Evolutionary conservation across 805 yeast species (phyloP), one percentile per base, ranked within the genome.

Genomic region (Lachancea thermotolerans): DNA sequence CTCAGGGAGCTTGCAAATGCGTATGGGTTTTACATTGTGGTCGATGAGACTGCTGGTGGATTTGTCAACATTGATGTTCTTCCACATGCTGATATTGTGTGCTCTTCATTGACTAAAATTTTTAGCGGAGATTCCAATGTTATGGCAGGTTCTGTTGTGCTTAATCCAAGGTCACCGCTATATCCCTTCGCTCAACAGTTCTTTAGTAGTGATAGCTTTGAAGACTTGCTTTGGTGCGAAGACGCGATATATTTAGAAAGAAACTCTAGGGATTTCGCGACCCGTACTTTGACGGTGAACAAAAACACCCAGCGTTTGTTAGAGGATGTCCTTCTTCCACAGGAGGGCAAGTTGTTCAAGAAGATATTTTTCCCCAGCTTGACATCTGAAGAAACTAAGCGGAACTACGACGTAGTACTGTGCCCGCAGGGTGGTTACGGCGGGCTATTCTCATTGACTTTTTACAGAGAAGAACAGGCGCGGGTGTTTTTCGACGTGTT

Each of bases 11-110:
- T 93, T 44, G 80, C 95, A 3, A 78, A 78, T 48, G 71, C 81
- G 53, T 85, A 74, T 66, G 73, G 75, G 2, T 93, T 93, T 65
- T 81, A 81, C 12, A 79, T 93, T 30, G 85, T 86, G 14, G 83
- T 93, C 34, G 99, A 93, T 66, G 99, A 93, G 60, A 93, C 98
- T 1, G 85, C 90, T 17, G 97, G 97, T 12, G 93, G 93, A 57
- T 82, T 88, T 58, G 73, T 85, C 49, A 93, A 93, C 65, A 75
- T 89, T 41, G 85, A 87, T 53, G 86, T 85, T 4, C 70, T 88
- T 46, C 84, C 87, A 14, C 83, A 78, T 61, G 82, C 87, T 12
- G 99, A 93, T 64, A 75, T 90, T 41, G 84, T 86, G 14, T 93
- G 82, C 29, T 78, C 91, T 28, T 87, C 96, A 9, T 71, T 93